These are phyloP conservation scores for Trametes sanguinea DNA, from an alignment of 768 basidiomycete species.

Conservation along the genomic window DNA sequence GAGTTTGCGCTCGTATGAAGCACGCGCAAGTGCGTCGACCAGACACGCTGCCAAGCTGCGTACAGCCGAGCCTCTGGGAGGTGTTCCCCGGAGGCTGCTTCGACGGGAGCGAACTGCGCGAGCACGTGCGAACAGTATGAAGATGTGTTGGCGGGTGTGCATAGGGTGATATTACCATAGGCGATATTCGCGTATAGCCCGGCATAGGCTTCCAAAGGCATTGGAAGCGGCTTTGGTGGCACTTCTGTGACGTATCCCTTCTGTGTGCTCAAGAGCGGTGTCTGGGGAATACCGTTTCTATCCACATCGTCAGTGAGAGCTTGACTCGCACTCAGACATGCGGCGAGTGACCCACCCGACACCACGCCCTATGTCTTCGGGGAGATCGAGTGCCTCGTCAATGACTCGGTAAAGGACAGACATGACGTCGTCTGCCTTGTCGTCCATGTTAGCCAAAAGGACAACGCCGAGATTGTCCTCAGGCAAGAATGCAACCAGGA, in stretches of 20 bases:
- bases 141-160: slow-evolving; percentile 19
- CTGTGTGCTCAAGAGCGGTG: background rate
- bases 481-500: slow-evolving; percentile 38
- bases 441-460: slow-evolving; percentile 26
- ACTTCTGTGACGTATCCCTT: background rate
- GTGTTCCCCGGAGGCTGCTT: background rate
- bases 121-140: slow-evolving; percentile 18
- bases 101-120: slow-evolving; percentile 11
- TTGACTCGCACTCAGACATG: no score
- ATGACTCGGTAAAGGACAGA: slow-evolving; percentile 4
- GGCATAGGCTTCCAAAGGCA: slow-evolving; percentile 14
- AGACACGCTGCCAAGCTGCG: slow-evolving; percentile 23
- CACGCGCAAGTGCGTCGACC: slow-evolving; percentile 39
- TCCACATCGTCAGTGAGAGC: no score
- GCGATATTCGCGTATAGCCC: slow-evolving; percentile 24
- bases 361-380: background rate
- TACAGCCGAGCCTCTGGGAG: slow-evolving; percentile 4
- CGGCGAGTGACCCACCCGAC: background rate
- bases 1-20: slow-evolving; percentile 20
- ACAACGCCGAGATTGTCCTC: slow-evolving; percentile 39
- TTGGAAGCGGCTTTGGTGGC: background rate
- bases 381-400: background rate
- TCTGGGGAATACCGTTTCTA: no score
- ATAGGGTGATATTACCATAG: slow-evolving; percentile 28
- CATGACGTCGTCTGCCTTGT: slow-evolving; percentile 1